Base-by-base conservation (phyloP, 345 rosid species). In the Heritiera fomes region DNA sequence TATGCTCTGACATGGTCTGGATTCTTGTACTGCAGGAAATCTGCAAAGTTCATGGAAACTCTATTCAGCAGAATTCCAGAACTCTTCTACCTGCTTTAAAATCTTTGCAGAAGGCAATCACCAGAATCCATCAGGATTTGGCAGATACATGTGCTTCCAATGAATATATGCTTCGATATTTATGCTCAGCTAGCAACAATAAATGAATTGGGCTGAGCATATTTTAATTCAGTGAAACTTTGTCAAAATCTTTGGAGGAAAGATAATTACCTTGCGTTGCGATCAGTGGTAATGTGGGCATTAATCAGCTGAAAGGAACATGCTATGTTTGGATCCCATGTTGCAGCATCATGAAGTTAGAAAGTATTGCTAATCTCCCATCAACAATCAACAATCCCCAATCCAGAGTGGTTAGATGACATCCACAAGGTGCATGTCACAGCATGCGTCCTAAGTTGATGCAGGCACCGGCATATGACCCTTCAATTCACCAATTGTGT, bases 121-220 rank as follows among this genome's bases (percentile, higher is more conserved):
- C 97, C 34, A 89, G 93, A 82, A 87, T 86, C 40, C 99, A 96
- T 82, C 98, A 92, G 85, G 98, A 96, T 82, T 80, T 96, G 78
- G 91, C 95, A 30, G 99, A 94, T 77, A 94, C 89, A 62, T 96
- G 97, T 87, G 88, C 98, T 34, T 92, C 95, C 52, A 96, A 96
- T 18, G 98, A 92, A 78, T 92, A 94, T 71, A 89, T 89, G 78
- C 97, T 96, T 71, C 89, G 87, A 14, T 96, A 92, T 83, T 86
- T 96, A 77, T 94, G 98, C 82, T 89, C 94, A 40, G 76, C 88
- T 3, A 68, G 87, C 56, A 60, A 79, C 82, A 83, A 52, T 46
- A 83, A 75, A 58, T 87, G 83, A 85, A 23, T 47, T 1, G 15
- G 60, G 68, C 8, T 1, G 15, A 75, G 68, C 8, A 18, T 45